Evolutionary conservation across 257 asterid species (phyloP).

Genomic region (Haberlea rhodopensis): DNA sequence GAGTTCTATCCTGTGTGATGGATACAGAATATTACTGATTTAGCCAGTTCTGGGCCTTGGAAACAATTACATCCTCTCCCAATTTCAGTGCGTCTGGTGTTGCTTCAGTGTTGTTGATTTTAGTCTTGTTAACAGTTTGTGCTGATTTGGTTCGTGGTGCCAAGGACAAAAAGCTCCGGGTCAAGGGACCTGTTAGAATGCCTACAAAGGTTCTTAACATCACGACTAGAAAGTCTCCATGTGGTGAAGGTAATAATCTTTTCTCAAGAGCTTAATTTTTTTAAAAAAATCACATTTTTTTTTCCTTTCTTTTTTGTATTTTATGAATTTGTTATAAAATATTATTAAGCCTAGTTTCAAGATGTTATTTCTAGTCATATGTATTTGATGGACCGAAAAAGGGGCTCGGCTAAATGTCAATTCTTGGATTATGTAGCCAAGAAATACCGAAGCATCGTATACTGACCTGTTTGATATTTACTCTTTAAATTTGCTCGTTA

Average conservation of each 20-base stretch:
- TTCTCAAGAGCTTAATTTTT: neutral
- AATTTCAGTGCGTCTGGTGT: neutral
- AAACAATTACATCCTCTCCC: too few relatives aligned
- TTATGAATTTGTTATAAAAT: too few relatives aligned
- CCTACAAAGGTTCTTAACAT: constrained; percentile 75
- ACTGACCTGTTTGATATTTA: neutral
- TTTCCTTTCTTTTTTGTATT: neutral
- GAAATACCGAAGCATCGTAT: neutral
- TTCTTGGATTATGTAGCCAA: neutral
- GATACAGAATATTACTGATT: neutral
- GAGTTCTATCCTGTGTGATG: neutral
- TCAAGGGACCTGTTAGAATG: constrained; percentile 82
- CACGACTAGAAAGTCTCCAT: constrained; percentile 80
- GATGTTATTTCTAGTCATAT: too few relatives aligned
- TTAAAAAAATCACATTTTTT: too few relatives aligned
- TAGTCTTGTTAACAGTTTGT: constrained; percentile 41
- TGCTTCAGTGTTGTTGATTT: constrained; percentile 1
- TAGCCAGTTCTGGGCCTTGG: too few relatives aligned
- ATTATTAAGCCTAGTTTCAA: neutral
- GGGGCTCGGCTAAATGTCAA: too few relatives aligned
- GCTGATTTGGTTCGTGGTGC: constrained; percentile 80
- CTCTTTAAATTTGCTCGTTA: neutral
- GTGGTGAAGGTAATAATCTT: constrained; percentile 72
- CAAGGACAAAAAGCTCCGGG: constrained; percentile 73
- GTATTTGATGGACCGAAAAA: too few relatives aligned